Conservation (phyloP, 306 rosid genomes). For the Lathyrus sativus region DNA sequence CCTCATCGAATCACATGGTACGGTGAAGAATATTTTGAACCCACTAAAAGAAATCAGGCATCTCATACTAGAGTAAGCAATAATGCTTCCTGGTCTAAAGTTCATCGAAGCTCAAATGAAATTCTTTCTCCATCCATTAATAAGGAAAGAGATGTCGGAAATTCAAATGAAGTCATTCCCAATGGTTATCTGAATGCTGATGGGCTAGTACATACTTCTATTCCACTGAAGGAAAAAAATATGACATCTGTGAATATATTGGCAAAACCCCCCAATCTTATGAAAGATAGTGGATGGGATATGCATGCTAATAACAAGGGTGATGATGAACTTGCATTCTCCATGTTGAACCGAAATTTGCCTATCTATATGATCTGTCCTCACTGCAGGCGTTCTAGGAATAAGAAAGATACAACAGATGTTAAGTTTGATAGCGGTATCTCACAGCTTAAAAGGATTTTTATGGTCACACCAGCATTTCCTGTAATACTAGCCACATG, state of each 20-base stretch:
- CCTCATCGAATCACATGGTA: too few relatives aligned
- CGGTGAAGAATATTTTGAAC: too few relatives aligned
- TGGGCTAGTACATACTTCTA: constrained; percentile 42
- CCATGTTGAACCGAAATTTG: constrained; percentile 69
- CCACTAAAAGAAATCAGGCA: constrained; percentile 40
- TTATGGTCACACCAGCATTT: too few relatives aligned
- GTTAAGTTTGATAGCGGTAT: constrained; percentile 71
- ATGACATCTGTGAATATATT: constrained; percentile 42
- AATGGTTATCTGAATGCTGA: constrained; percentile 49
- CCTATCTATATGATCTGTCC: constrained; percentile 91
- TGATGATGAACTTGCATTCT: too few relatives aligned
- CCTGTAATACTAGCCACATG: too few relatives aligned
- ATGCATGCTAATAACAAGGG: constrained; percentile 51
- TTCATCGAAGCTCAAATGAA: constrained; percentile 55
- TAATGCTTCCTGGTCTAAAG: constrained; percentile 56
- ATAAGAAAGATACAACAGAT: constrained; percentile 58
- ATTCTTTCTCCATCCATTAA: constrained; percentile 43
- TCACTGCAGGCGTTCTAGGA: constrained; percentile 69
- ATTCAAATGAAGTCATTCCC: constrained; percentile 52
- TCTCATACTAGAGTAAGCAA: constrained; percentile 52
- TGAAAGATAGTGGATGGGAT: constrained; percentile 57
- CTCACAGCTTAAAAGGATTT: constrained; percentile 90
- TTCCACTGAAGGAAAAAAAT: constrained; percentile 49
- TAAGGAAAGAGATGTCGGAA: constrained; percentile 56
- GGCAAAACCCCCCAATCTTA: constrained; percentile 41